Evolutionary conservation across 1,284 basidiomycete species (phyloP).

Genomic region (Puccinia novopanici): DNA sequence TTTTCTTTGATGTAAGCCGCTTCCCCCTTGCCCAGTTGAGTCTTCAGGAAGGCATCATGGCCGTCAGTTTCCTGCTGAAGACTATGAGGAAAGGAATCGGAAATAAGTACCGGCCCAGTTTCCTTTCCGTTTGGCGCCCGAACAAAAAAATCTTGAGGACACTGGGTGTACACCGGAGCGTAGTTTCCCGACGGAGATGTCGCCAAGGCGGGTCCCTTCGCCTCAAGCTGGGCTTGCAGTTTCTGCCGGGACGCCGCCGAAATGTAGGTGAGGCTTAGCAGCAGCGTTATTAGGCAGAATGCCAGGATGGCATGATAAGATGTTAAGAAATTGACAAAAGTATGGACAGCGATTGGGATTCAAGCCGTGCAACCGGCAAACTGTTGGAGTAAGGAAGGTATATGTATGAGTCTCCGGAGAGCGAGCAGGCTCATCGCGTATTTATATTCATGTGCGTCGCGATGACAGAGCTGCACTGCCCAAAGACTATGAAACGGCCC

Average conservation of each 20-base stretch:
- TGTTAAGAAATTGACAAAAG: not conserved
- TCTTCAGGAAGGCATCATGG: not conserved
- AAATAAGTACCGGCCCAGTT: not conserved
- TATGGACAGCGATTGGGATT: not conserved
- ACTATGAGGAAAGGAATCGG: too few species aligned
- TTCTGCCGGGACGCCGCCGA: not conserved
- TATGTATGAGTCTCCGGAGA: too few species aligned
- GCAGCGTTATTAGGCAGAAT: not conserved
- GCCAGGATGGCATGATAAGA: not conserved
- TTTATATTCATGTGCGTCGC: too few species aligned
- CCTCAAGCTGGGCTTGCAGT: not conserved
- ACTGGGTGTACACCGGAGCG: slow-evolving; percentile 24
- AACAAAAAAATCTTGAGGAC: slow-evolving; percentile 28
- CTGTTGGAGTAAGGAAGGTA: too few species aligned
- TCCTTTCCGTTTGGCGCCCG: slow-evolving; percentile 9
- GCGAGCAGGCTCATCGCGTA: too few species aligned
- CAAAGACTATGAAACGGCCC: too few species aligned
- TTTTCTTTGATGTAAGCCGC: slow-evolving; percentile 33
- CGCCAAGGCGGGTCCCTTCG: slow-evolving; percentile 34
- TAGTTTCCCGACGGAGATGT: slow-evolving; percentile 40
- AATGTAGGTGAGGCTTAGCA: not conserved
- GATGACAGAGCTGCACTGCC: too few species aligned
- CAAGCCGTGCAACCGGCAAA: too few species aligned
- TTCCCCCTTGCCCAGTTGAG: slow-evolving; percentile 21
- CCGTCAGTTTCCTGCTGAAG: not conserved